Base-by-base conservation (phyloP, 1,284 basidiomycete species). In the Naganishia liquefaciens region DNA sequence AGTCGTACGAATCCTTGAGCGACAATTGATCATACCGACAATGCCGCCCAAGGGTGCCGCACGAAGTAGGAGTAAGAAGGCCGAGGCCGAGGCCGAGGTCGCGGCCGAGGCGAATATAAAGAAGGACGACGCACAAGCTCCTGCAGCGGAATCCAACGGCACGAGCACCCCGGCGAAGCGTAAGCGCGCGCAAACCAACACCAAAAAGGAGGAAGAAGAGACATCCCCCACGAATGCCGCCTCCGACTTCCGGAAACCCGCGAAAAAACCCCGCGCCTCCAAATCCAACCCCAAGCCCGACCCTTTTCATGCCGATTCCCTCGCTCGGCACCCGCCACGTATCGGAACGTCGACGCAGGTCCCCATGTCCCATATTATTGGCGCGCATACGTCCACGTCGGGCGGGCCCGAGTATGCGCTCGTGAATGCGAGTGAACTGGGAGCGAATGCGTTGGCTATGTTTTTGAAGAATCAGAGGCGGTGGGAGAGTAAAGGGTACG, bases 381-480 rank as follows among this genome's bases (percentile, higher is more conserved):
- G 91, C 1, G 89, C 90, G 1, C 91, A 94, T 73, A 88, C 91
- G 39, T 90, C 88, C 25, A 84, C 87, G 17, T 86, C 87, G 1
- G 90, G 89, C 4, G 90, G 90, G 0, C 84, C 90, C 0, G 88
- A 90, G 70, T 88, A 89, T 64, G 80, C 88, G 0, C 77, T 91
- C 3, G 68, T 84, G 5, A 89, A 91, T 66, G 90, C 90, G 2
- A 84, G 85, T 6, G 79, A 81, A n/a, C 84, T 90, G 23, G 85
- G 91, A 1, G 90, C 89, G 5, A 90, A 88, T 66, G 86, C 90
- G 2, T 88, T 93, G 70, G 90, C 89, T 0, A 81, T 93, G 23
- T 94, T 93, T 71, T 78, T 92, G 44, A 93, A 92, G 77, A 88
- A 87, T 0, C 90, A 93, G 70, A 81, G 89, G 44, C 87, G 87